Evolutionary conservation across 257 asterid genomes (phyloP), one percentile per base, ranked within the genome.

Genomic region (Ilex asprella): DNA sequence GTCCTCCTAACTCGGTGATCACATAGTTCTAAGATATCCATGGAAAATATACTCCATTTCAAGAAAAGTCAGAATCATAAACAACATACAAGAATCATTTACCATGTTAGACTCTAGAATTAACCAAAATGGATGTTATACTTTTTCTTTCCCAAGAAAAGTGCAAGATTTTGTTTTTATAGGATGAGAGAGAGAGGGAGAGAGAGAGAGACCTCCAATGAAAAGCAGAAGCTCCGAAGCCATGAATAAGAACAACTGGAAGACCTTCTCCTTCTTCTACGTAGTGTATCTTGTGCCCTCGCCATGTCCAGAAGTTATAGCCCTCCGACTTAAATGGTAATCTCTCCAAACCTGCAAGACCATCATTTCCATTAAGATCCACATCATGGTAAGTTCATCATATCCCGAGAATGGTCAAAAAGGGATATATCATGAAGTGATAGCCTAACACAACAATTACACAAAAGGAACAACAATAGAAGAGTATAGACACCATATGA

Each of bases 141-240:
- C 8, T 35, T 35, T 35, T 35, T 35, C 41, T 35, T 8, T 35
- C 41, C 41, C 41, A 35, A 4, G 7, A 35, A 35, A 2, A 8
- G 8, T 35, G 41, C 41, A 35, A 35, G 41, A 35, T 8, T 8
- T 35, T 35, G 41, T 35, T 35, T 35, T 35, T 31, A 30, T 56
- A 35, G 32, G 12, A 16, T 30, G 46, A 3, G 30, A 7, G 41
- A 32, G 59, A 55, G 8, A 55, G 46, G 14, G 50, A 2, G 16
- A 55, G 8, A 55, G 46, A 21, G 50, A 2, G 16, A 9, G 67
- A 91, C 98, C 98, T 91, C 98, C 98, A 91, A 58, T 91, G 98
- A 74, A 75, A 91, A 27, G 98, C 95, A 69, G 98, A 91, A 82
- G 97, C 97, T 35, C 98, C 98, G 74, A 91, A 91, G 1, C 98